Evolutionary conservation across 306 rosid species (phyloP), one percentile per base, ranked within the genome.

Genomic region (Arachis stenosperma): DNA sequence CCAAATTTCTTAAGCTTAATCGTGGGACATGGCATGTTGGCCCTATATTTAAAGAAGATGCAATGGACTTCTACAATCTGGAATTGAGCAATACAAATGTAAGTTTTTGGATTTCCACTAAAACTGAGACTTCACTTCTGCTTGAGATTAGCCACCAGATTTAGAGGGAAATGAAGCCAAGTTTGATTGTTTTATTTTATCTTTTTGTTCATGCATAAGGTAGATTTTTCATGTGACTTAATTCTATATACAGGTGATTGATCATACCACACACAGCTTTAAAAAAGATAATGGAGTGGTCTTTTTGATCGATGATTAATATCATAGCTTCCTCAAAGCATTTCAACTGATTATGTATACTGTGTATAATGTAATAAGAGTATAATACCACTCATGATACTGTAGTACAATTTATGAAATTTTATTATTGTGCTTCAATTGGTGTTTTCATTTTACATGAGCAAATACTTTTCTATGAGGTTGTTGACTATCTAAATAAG

Each of bases 61-160:
- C 81, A 0, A 86, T 88, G 87, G 91, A 88, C 76, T 94, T 91
- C 52, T 91, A 85, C 81, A 94, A 85, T 77, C 79, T 94, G 33
- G 97, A 91, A 70, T 79, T 91, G 10, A 88, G 79, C 78, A 47
- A 88, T 43, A 89, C 96, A 55, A 88, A 89, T 80, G 95, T 89
- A 65, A 89, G 90, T 40, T 71, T 56, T 15, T 8, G 6, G 13
- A 27, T 39, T 40, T 51, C 41, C 50, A 22, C 61, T 73, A 8
- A 42, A 43, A 64, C 17, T 43, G 39, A 64, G 51, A 2, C 37
- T 33, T 4, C n/a, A 52, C 1, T 52, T 17, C 40, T 29, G 61
- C 9, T 27, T 27, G 6, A 39, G 10, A 55, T 55, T 11, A 9
- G 15, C 60, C 33, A 5, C 7, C 0, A 41, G 46, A 42, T 6